Evolutionary conservation across 129 eudicot species (phyloP), one percentile per base, ranked within the genome.

Genomic region (Gnaphalium uliginosum): DNA sequence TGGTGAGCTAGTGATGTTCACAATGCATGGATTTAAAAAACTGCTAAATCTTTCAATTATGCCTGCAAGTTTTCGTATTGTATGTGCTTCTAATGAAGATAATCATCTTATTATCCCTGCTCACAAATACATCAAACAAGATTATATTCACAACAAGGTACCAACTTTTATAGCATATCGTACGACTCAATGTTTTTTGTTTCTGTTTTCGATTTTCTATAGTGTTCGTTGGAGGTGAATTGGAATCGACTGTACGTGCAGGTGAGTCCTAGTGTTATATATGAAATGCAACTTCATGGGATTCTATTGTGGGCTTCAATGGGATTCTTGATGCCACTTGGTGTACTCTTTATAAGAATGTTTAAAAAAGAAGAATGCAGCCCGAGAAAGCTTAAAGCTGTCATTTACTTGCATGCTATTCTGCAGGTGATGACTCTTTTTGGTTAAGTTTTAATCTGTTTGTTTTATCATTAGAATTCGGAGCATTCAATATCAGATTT

Each of bases 271-370:
- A 85, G 78, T 48, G 77, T 60, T 73, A 51, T 53, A 71, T 78
- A 19, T 56, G 85, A 85, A 61, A 89, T 89, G 57, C 66, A 32
- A 69, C 41, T 89, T 77, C 92, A 89, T 81, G 96, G 96, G 25
- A 81, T 89, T 76, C 71, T 89, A 5, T 79, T 87, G 33, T 89
- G 96, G 96, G 92, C 82, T 63, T 89, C 96, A 37, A 87, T 87
- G 89, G 96, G 96, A 33, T 87, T 85, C 74, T 81, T 89, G 69
- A 87, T 83, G 88, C 96, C 96, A 26, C 70, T 83, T 56, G 96
- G 92, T 24, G 78, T 89, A 69, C 83, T 89, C 25, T 27, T 73
- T 32, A 83, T 89, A 74, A 85, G 90, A 79, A 69, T 83, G 48
- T 79, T 85, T 24, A 83, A 73, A 37, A 83, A 81, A 70, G 78